Percentiles rank a stretch among this genome's conserved stretches.
phyloP scores from a whole-genome alignment of 805 yeast genomes.

The Suhomyces emberorum region DNA sequence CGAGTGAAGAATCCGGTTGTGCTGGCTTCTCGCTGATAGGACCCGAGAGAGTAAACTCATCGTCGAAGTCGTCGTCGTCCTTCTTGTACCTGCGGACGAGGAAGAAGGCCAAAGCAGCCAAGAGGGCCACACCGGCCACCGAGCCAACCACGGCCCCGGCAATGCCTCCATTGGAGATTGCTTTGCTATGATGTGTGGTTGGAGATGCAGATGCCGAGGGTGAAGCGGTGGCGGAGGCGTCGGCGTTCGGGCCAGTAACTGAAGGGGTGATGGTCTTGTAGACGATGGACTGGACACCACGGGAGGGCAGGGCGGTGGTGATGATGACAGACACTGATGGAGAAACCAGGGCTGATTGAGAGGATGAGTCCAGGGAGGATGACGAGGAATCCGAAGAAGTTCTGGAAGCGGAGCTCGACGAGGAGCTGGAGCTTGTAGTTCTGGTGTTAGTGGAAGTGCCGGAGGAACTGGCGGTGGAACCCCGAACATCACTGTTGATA shows the following conservation, averaged over 20 bases:
- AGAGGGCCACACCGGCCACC: slow-evolving; percentile 35
- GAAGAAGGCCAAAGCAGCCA: slow-evolving; percentile 18
- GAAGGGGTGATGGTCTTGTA: slow-evolving; percentile 17
- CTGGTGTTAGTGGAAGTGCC: slow-evolving; percentile 1
- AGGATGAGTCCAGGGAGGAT: slow-evolving; percentile 8
- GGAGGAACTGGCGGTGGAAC: slow-evolving; percentile 3
- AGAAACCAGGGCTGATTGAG: slow-evolving; percentile 12
- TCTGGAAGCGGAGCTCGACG: slow-evolving; percentile 8
- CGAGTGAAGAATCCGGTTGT: slow-evolving; percentile 5
- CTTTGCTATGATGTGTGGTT: slow-evolving; percentile 3
- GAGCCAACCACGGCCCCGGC: slow-evolving; percentile 44
- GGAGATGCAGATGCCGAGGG: slow-evolving; percentile 5
- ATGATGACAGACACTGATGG: slow-evolving; percentile 12
- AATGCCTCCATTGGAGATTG: slow-evolving; percentile 38
- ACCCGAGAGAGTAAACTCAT: slow-evolving; percentile 31
- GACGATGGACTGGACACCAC: slow-evolving; percentile 15
- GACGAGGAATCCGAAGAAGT: slow-evolving; percentile 7
- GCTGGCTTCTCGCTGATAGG: slow-evolving; percentile 19
- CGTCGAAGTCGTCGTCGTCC: slow-evolving; percentile 25
- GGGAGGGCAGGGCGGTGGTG: slow-evolving; percentile 7
- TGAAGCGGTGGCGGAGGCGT: slow-evolving; percentile 6
- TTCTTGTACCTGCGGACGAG: slow-evolving; percentile 10
- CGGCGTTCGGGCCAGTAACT: slow-evolving; percentile 3
- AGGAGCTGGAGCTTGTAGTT: slow-evolving; percentile 7
- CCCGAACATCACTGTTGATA: slow-evolving; percentile 29